Evolutionary conservation across 163 green algal genomes (phyloP).

Genomic region (Prototheca wickerhamii): DNA sequence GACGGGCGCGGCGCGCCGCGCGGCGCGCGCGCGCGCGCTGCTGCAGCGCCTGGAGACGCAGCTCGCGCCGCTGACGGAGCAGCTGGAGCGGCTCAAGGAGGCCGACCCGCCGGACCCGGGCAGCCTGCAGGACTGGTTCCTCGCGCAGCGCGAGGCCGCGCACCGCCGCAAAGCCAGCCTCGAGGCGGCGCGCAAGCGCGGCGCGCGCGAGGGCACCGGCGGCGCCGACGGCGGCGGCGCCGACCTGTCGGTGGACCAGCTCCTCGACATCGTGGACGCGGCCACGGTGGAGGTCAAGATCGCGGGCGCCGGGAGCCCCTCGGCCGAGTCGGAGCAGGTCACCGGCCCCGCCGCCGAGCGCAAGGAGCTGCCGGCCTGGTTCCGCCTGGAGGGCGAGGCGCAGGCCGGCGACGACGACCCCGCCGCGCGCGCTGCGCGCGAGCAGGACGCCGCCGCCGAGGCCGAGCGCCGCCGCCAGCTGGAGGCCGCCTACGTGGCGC

Average conservation of each 20-base stretch:
- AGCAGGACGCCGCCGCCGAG: background rate
- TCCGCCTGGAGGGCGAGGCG: slow-evolving; percentile 5
- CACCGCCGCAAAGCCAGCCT: background rate
- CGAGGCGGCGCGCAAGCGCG: slow-evolving; percentile 7
- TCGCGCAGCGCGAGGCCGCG: slow-evolving; percentile 1
- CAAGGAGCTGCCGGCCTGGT: slow-evolving; percentile 37
- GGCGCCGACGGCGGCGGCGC: background rate
- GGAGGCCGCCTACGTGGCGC: slow-evolving; percentile 20
- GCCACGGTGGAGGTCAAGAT: slow-evolving; percentile 22
- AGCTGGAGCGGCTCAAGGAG: slow-evolving; percentile 27
- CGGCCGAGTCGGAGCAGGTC: background rate
- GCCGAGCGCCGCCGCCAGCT: slow-evolving; percentile 14
- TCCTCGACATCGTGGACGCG: slow-evolving; percentile 23
- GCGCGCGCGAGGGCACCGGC: background rate
- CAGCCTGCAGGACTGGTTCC: slow-evolving; percentile 26
- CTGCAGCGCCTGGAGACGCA: slow-evolving; percentile 10
- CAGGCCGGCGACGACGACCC: no score
- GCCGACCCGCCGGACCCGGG: slow-evolving; percentile 32
- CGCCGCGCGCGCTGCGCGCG: background rate
- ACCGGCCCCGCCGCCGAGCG: background rate
- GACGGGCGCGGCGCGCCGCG: slow-evolving; percentile 10
- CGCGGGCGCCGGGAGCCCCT: no score
- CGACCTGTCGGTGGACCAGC: slow-evolving; percentile 19
- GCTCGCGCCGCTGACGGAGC: slow-evolving; percentile 22
- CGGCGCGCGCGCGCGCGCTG: slow-evolving; percentile 14